Evolutionary conservation across 2,329 filamentous ascomycete species (phyloP).

Genomic region (Gnomoniopsis smithogilvyi): DNA sequence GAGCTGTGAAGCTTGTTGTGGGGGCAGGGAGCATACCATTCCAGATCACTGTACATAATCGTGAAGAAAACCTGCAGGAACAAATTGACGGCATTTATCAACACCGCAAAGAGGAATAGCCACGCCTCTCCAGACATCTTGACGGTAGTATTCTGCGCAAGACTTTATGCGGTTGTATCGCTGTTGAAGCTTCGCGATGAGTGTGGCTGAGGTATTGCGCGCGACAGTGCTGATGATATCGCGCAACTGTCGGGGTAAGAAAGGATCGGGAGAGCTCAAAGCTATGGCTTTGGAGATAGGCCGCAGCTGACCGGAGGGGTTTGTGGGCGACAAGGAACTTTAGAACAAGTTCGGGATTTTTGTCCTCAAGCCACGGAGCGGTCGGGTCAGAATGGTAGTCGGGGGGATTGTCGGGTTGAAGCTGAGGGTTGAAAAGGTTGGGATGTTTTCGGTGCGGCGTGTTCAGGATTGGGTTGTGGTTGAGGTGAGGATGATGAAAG

Average conservation of each 20-base stretch:
- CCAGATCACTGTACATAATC: constrained; percentile 99
- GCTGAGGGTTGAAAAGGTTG: constrained; percentile 17
- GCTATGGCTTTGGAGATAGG: not conserved
- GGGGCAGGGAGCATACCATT: constrained; percentile 67
- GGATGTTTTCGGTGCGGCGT: not conserved
- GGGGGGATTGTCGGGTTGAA: not conserved
- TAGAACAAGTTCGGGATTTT: not conserved
- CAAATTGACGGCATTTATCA: constrained; percentile 99
- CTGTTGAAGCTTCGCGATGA: not conserved
- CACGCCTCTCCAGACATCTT: constrained; percentile 96
- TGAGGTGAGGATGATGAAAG: constrained; percentile 14
- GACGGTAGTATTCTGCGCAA: constrained; percentile 20
- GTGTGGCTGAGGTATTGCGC: not conserved
- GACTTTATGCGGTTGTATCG: not conserved
- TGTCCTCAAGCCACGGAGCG: not conserved
- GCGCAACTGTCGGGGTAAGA: not conserved
- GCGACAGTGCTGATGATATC: not conserved
- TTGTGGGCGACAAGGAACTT: not conserved
- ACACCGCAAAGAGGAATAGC: constrained; percentile 95
- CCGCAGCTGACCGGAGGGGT: not conserved
- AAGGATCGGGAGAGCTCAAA: not conserved
- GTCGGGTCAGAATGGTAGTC: not conserved
- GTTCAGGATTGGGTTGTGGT: not conserved
- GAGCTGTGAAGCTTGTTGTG: not conserved
- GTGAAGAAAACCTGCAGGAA: constrained; percentile 99